A percentile compares a stretch with the other conserved stretches of the same genome.
These are phyloP conservation scores for Ceratobasidium sp. DNA, from an alignment of 1,284 basidiomycete genomes.

Conservation along the genomic window DNA sequence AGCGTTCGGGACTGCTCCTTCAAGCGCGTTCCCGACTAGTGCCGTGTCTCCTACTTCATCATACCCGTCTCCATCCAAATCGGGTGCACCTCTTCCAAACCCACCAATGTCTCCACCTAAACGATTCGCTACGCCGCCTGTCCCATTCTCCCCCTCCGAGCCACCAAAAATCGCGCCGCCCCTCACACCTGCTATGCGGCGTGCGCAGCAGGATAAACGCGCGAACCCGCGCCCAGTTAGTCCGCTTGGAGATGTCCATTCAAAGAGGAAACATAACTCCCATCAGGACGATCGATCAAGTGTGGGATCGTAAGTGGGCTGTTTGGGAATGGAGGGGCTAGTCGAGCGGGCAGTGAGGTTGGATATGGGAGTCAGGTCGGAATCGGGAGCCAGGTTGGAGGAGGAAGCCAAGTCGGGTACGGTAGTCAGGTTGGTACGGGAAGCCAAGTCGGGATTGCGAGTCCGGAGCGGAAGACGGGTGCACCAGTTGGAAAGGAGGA, in stretches of 20 bases:
- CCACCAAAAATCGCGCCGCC: slow-evolving; percentile 30
- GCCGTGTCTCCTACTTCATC: not conserved
- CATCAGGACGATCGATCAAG: slow-evolving; percentile 1
- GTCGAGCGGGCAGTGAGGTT: not conserved
- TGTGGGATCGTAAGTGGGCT: slow-evolving; percentile 10
- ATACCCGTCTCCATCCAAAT: slow-evolving; percentile 16
- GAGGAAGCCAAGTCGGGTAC: not conserved
- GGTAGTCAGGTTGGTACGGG: no score
- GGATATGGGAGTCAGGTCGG: slow-evolving; percentile 1
- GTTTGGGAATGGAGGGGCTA: slow-evolving; percentile 11
- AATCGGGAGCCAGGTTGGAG: not conserved
- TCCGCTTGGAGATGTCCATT: not conserved
- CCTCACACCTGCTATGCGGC: slow-evolving; percentile 29
- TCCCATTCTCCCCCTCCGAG: not conserved
- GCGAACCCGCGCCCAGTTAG: not conserved
- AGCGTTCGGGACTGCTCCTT: slow-evolving; percentile 15
- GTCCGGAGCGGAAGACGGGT: not conserved
- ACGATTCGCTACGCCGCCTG: not conserved
- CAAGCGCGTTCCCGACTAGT: slow-evolving; percentile 2
- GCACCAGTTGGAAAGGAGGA: not conserved
- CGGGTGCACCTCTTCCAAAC: slow-evolving; percentile 6
- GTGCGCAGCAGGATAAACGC: slow-evolving; percentile 19
- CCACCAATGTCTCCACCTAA: not conserved
- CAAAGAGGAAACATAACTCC: not conserved
- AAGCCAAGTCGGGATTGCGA: not conserved